These are phyloP conservation scores for Tilletia setariae DNA, from an alignment of 1,284 basidiomycete species.

Conservation along the genomic window DNA sequence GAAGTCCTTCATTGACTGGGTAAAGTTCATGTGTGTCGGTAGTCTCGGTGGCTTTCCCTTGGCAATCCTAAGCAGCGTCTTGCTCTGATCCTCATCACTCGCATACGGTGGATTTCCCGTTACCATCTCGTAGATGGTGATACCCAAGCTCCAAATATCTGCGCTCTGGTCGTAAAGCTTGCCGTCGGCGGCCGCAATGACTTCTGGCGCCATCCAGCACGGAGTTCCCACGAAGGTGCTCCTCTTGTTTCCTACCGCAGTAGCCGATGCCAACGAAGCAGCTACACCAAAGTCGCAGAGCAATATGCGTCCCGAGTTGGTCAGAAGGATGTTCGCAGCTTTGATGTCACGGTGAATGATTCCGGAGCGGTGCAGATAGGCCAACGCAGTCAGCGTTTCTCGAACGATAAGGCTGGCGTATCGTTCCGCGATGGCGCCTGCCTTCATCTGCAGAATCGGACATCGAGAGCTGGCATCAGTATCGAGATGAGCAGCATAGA, in stretches of 20 bases:
- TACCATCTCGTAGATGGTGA: slow-evolving; percentile 87
- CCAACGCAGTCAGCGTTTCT: slow-evolving; percentile 80
- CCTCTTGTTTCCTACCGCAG: slow-evolving; percentile 70
- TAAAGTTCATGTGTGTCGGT: slow-evolving; percentile 69
- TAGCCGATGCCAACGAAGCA: slow-evolving; percentile 76
- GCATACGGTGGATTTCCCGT: slow-evolving; percentile 87
- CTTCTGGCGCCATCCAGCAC: slow-evolving; percentile 99
- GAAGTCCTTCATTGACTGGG: slow-evolving; percentile 83
- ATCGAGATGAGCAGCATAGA: slow-evolving; percentile 55
- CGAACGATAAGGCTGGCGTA: slow-evolving; percentile 83
- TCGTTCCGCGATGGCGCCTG: slow-evolving; percentile 77
- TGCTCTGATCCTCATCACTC: slow-evolving; percentile 73
- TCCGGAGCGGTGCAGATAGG: slow-evolving; percentile 84
- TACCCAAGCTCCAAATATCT: slow-evolving; percentile 94
- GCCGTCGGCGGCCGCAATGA: slow-evolving; percentile 76
- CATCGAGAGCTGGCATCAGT: too few relatives aligned
- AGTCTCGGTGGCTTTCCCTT: slow-evolving; percentile 79
- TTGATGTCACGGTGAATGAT: slow-evolving; percentile 97
- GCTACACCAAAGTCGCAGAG: slow-evolving; percentile 97
- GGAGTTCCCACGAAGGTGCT: slow-evolving; percentile 94
- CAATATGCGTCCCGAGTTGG: slow-evolving; percentile 79
- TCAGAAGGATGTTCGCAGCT: slow-evolving; percentile 89
- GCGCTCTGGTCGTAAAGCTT: slow-evolving; percentile 84
- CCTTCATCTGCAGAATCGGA: slow-evolving; percentile 63
- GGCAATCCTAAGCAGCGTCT: slow-evolving; percentile 87